Conservation (phyloP, 1,139 yeast genomes). For the Casaregolazyma suthepensis region DNA sequence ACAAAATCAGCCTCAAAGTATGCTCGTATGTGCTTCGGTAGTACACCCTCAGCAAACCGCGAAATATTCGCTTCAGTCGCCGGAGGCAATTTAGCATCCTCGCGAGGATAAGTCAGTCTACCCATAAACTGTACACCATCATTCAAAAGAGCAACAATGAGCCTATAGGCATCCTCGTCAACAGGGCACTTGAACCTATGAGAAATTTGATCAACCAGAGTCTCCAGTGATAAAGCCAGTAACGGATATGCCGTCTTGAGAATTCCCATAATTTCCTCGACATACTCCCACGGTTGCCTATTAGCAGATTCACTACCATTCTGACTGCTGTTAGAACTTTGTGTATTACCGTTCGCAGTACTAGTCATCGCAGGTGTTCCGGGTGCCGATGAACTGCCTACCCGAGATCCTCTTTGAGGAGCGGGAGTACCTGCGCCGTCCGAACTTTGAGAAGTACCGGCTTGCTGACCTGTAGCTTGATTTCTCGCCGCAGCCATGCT, state of each 20-base stretch:
- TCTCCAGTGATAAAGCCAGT: slow-evolving; percentile 85
- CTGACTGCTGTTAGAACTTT: slow-evolving; percentile 12
- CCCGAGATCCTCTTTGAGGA: background rate
- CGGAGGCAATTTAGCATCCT: slow-evolving; percentile 82
- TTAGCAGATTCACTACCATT: slow-evolving; percentile 11
- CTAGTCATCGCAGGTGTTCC: slow-evolving; percentile 15
- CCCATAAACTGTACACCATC: slow-evolving; percentile 88
- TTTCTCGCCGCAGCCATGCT: slow-evolving; percentile 43
- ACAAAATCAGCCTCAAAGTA: slow-evolving; percentile 93
- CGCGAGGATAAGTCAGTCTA: slow-evolving; percentile 77
- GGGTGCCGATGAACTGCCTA: slow-evolving; percentile 11
- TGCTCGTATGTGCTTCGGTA: slow-evolving; percentile 83
- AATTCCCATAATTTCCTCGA: slow-evolving; percentile 92
- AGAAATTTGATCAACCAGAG: slow-evolving; percentile 90
- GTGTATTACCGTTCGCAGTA: slow-evolving; percentile 10
- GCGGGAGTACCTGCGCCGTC: slow-evolving; percentile 15
- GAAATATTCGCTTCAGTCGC: slow-evolving; percentile 87
- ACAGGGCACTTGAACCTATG: slow-evolving; percentile 92
- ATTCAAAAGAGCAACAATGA: slow-evolving; percentile 84
- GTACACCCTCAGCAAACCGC: slow-evolving; percentile 86
- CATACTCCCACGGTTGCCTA: slow-evolving; percentile 88
- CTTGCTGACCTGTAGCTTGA: slow-evolving; percentile 8
- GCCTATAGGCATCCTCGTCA: slow-evolving; percentile 93
- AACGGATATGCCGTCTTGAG: slow-evolving; percentile 94
- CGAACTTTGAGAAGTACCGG: slow-evolving; percentile 5